A percentile compares a stretch with the other conserved stretches of the same genome.
phyloP scores from a whole-genome alignment of 768 basidiomycete species.

The Tylopilus plumbeoviolaceoides region DNA sequence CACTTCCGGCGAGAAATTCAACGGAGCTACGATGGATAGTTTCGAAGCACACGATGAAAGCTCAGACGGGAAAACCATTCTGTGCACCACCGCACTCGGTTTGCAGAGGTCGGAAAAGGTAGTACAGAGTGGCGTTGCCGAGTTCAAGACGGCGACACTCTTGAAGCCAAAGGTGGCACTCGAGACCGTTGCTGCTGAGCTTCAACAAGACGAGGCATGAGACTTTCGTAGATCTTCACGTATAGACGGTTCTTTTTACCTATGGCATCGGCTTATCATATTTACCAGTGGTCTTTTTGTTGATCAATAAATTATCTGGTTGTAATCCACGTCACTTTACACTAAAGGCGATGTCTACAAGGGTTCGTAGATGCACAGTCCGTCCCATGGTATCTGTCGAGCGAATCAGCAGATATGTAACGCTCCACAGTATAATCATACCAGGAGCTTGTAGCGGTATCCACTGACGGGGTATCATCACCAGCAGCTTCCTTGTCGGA shows the following conservation, averaged over 20 bases:
- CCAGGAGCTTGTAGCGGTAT: slow-evolving; percentile 21
- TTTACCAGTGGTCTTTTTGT: slow-evolving; percentile 15
- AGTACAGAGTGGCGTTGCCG: slow-evolving; percentile 35
- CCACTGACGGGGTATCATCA: slow-evolving; percentile 24
- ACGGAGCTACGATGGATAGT: slow-evolving; percentile 43
- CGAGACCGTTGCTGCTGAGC: slow-evolving; percentile 28
- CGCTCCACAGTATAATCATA: slow-evolving; percentile 13
- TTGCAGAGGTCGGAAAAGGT: slow-evolving; percentile 38
- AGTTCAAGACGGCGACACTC: slow-evolving; percentile 47
- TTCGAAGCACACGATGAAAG: slow-evolving; percentile 27
- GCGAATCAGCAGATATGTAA: too few species aligned
- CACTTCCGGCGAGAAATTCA: slow-evolving; percentile 39
- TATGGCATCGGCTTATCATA: background rate
- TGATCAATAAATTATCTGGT: slow-evolving; percentile 25
- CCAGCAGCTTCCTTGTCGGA: slow-evolving; percentile 18
- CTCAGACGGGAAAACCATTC: slow-evolving; percentile 27
- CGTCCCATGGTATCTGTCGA: too few species aligned
- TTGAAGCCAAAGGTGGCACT: slow-evolving; percentile 56
- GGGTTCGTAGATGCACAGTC: background rate
- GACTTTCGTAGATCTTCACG: background rate
- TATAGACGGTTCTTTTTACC: slow-evolving; percentile 3
- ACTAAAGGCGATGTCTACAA: background rate
- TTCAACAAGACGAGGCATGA: slow-evolving; percentile 28
- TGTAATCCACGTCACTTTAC: background rate
- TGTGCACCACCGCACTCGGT: slow-evolving; percentile 59